A percentile compares a stretch with the other conserved stretches of the same genome.
Evolutionary conservation across 306 rosid species (phyloP).

Genomic region (Rosa chinensis): DNA sequence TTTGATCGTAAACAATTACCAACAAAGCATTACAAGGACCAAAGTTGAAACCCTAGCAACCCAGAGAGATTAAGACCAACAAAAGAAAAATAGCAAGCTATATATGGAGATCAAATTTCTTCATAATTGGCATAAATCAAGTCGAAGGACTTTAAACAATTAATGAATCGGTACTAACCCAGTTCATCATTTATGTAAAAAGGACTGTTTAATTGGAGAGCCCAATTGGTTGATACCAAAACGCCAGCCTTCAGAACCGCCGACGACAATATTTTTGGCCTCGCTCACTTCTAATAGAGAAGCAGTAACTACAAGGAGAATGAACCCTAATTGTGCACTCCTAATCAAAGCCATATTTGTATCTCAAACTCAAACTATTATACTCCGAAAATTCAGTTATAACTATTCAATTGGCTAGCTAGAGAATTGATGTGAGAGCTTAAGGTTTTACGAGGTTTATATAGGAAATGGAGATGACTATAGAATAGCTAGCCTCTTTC

Average conservation of each 20-base stretch:
- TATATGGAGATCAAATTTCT: too few species aligned
- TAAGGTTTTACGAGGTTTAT: constrained; percentile 9
- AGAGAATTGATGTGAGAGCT: neutral
- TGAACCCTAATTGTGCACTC: constrained; percentile 17
- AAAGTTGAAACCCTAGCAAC: too few species aligned
- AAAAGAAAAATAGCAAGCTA: too few species aligned
- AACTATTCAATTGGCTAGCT: neutral
- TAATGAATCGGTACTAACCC: constrained; percentile 24
- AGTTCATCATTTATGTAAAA: constrained; percentile 52
- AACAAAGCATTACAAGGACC: too few species aligned
- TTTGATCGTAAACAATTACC: too few species aligned
- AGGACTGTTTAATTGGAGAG: constrained; percentile 52
- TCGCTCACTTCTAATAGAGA: constrained; percentile 24
- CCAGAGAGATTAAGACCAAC: too few species aligned
- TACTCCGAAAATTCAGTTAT: too few species aligned
- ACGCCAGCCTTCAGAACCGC: constrained; percentile 68
- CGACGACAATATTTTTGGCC: constrained; percentile 48
- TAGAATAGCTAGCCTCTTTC: neutral
- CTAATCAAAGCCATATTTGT: constrained; percentile 18
- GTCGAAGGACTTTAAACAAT: neutral
- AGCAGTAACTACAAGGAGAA: constrained; percentile 28
- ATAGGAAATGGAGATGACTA: neutral
- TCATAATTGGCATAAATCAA: too few species aligned
- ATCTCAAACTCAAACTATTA: neutral
- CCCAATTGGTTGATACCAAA: constrained; percentile 65